Evolutionary conservation across 345 rosid genomes (phyloP), one percentile per base, ranked within the genome.

Genomic region (Murraya koenigii): DNA sequence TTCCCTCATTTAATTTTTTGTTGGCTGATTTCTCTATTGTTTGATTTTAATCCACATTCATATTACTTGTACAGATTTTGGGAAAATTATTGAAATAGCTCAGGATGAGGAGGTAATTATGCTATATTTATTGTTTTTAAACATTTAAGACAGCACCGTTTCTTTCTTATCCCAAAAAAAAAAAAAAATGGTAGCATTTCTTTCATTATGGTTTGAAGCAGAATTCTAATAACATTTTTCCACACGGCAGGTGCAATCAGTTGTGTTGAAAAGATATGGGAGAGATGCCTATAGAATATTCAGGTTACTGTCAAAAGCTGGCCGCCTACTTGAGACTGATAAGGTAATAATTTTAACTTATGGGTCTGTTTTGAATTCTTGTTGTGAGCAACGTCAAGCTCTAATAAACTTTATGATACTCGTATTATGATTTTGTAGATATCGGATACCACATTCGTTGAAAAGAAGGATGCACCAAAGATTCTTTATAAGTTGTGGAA

Each of bases 401-500:
- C 15, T 47, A 49, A 28, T 47, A 28, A 28, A 69, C 10, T 13
- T 41, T 41, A 41, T 13, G 0, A 49, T 70, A 22, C 49, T 71
- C 36, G 78, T 82, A 30, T 22, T 72, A 61, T 69, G 28, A 33
- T 66, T 64, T 44, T 80, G 65, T 80, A 95, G 99, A 90, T 94
- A 78, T 87, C 94, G 25, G 87, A 87, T 80, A 79, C 86, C 3
- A 81, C 90, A 32, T 86, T 94, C 71, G 86, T 87, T 72, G 97
- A 91, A 68, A 92, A 90, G 88, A 91, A 85, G 82, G 94, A 88
- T 52, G 78, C 95, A 0, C 76, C 88, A 1, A 88, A 80, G 69
- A 70, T 88, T 78, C 98, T 96, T 65, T 83, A 82, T 78, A 91
- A 85, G 88, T 56, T 92, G 84, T 92, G 97, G 98, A 89, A 92